Base-by-base conservation (phyloP, 768 basidiomycete genomes). In the Galerina marginata region DNA sequence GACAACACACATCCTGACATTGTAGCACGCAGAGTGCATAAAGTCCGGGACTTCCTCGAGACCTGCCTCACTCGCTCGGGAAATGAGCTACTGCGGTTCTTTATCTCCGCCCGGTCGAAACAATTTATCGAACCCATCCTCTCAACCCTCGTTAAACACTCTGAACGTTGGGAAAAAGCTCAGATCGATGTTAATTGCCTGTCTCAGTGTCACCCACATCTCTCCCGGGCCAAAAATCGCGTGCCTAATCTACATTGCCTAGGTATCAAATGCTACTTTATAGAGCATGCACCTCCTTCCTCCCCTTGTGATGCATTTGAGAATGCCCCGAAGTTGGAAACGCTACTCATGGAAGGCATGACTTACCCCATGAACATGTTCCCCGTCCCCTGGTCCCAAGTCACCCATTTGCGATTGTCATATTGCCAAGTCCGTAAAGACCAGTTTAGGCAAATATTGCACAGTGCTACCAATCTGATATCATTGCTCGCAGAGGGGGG, bases 361-460 rank as follows among this genome's bases (percentile, higher is more conserved):
- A 44, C 54, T 3, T 48, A 65, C 29, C 71, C 71, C 7, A 63
- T 60, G 38, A 56, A 61, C 9, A 54, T 64, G 20, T 58, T 71
- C 23, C 59, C 60, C 38, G 23, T 69, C 29, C 67, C 71, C 1
- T 71, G 71, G 71, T 51, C 60, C 36, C 71, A 70, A 52, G 58
- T 71, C 26, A 66, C 63, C 12, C 60, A 63, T 40, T 60, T 69
- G 29, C 60, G 50, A 2, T 64, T 67, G 3, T 62, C 62, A 29
- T 50, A 54, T 9, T 65, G 54, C 39, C 60, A 54, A 11, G 69
- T 67, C 62, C 62, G 59, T 9, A 66, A 71, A 47, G 71, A 69
- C 15, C 69, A 71, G 45, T 70, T 69, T 47, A 69, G 63, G 11
- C 61, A 63, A 29, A 62, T 69, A 37, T 56, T 71, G 54, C 60